A percentile compares a stretch with the other conserved stretches of the same genome.
These are phyloP conservation scores for Mrakia blollopis DNA, from an alignment of 768 basidiomycete genomes.

Conservation along the genomic window DNA sequence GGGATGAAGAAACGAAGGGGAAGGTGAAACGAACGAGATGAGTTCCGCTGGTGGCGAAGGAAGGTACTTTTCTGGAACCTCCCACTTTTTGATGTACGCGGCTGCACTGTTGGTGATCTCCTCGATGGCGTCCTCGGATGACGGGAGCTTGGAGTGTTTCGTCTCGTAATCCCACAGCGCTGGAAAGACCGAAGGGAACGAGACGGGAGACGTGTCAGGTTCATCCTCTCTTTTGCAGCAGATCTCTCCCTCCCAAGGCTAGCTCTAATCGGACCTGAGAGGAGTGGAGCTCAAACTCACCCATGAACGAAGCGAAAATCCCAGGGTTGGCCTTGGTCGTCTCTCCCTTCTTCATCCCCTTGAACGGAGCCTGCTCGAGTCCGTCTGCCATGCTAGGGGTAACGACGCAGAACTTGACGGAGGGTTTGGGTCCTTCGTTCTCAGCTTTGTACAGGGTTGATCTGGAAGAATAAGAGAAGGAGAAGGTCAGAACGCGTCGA, in stretches of 20 bases:
- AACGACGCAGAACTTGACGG: conserved; percentile 6
- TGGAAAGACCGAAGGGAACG: background rate
- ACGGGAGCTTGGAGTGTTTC: conserved; percentile 2
- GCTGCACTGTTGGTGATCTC: conserved; percentile 66
- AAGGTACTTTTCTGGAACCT: conserved; percentile 53
- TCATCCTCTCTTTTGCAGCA: background rate
- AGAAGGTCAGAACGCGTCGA: background rate
- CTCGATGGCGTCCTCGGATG: conserved; percentile 38
- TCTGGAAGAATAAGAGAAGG: background rate
- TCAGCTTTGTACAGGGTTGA: background rate
- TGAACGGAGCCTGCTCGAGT: conserved; percentile 52
- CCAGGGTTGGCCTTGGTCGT: conserved; percentile 80
- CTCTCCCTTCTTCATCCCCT: conserved; percentile 62
- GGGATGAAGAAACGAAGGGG: background rate
- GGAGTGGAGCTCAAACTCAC: conserved; percentile 46
- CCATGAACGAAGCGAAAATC: conserved; percentile 64
- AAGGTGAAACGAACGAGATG: conserved; percentile 52
- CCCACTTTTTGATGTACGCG: conserved; percentile 56
- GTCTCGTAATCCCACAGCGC: conserved; percentile 31
- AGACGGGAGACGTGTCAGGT: background rate
- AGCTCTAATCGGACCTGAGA: background rate
- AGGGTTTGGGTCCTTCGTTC: conserved; percentile 8
- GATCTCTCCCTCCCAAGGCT: too few relatives aligned
- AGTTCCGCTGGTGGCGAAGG: conserved; percentile 53
- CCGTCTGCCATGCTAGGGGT: background rate